phyloP scores from a whole-genome alignment of 148 eudicot genomes.

The Rhododendron griersonianum region DNA sequence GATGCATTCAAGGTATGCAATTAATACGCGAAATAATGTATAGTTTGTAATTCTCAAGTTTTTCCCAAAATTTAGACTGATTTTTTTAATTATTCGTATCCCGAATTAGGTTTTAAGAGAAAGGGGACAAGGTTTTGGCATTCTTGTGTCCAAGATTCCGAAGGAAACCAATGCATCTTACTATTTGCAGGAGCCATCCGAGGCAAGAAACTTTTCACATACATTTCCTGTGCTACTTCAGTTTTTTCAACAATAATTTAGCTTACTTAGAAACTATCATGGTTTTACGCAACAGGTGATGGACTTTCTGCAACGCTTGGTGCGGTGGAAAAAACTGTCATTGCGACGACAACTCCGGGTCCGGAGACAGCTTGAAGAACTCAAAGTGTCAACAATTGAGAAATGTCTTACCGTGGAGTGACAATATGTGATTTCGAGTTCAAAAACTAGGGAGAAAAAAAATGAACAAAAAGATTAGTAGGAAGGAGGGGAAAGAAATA shows the following conservation, averaged over 20 bases:
- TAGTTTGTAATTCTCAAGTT: not conserved
- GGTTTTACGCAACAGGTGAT: constrained; percentile 45
- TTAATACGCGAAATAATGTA: not conserved
- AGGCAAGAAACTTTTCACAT: constrained; percentile 30
- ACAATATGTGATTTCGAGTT: not conserved
- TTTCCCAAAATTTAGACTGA: not conserved
- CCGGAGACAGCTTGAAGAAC: constrained; percentile 15
- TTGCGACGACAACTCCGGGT: constrained; percentile 39
- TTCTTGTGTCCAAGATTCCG: constrained; percentile 75
- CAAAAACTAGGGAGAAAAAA: not conserved
- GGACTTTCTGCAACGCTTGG: constrained; percentile 68
- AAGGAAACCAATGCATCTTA: constrained; percentile 90
- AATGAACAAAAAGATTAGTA: not conserved
- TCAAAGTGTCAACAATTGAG: constrained; percentile 13
- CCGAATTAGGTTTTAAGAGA: constrained; percentile 58
- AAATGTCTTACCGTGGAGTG: not conserved
- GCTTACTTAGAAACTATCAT: not conserved
- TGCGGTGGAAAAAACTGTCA: constrained; percentile 46
- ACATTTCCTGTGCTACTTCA: not conserved
- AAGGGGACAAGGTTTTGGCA: constrained; percentile 89
- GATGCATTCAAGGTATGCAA: constrained; percentile 88
- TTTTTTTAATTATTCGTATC: not conserved
- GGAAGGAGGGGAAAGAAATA: not conserved
- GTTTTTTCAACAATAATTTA: not conserved
- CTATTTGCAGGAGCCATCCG: constrained; percentile 71